A percentile compares a stretch with the other conserved stretches of the same genome.
These are phyloP conservation scores for Mucor mucedo DNA, from an alignment of 371 early-diverging fungal genomes.

Conservation along the genomic window DNA sequence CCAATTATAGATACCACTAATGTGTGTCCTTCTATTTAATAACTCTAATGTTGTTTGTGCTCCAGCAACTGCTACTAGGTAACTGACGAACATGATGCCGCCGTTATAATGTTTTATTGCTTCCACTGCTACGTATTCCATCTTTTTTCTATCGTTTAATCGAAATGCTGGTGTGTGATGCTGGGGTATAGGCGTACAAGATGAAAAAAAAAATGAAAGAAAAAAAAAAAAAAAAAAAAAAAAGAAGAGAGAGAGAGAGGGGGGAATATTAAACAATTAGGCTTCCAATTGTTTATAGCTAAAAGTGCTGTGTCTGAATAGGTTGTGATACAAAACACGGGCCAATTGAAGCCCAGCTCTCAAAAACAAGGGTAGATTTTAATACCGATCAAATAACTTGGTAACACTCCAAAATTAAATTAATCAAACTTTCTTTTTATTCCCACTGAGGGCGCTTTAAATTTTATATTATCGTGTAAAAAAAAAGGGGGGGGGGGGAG, in stretches of 20 bases:
- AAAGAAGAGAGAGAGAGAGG: neutral
- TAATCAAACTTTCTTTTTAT: too few species aligned
- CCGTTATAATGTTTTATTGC: slow-evolving; percentile 27
- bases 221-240: neutral
- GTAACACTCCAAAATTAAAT: too few species aligned
- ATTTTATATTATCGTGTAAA: too few species aligned
- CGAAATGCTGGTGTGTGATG: neutral
- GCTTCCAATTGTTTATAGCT: too few species aligned
- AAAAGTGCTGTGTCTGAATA: too few species aligned
- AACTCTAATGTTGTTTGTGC: slow-evolving; percentile 41
- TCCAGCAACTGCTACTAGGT: slow-evolving; percentile 32
- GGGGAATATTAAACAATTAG: too few species aligned
- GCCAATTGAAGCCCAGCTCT: too few species aligned
- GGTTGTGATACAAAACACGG: too few species aligned
- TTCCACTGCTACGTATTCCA: slow-evolving; percentile 11
- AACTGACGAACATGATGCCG: slow-evolving; percentile 36
- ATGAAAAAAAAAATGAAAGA: neutral
- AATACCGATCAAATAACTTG: too few species aligned
- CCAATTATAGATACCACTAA: slow-evolving; percentile 40
- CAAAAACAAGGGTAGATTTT: too few species aligned
- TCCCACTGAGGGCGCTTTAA: too few species aligned
- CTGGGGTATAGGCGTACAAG: neutral
- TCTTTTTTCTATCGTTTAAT: slow-evolving; percentile 1
- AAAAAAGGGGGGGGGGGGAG: too few species aligned
- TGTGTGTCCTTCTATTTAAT: slow-evolving; percentile 36